phyloP scores from a whole-genome alignment of 2,329 filamentous ascomycete genomes.

The Raffaelea ambrosiae region DNA sequence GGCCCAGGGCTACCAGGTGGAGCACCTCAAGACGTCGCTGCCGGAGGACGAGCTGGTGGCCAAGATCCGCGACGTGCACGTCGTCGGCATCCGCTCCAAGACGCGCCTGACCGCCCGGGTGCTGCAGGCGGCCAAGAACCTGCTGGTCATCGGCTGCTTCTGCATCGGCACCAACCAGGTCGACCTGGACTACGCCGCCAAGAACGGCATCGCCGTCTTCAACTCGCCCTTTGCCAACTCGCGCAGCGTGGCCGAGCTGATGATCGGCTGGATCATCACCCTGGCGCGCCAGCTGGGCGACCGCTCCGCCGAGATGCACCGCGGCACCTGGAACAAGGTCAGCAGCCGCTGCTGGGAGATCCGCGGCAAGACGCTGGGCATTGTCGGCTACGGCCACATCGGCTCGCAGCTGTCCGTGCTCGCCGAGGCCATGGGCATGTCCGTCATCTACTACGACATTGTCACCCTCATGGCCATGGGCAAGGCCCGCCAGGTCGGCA shows the following conservation, averaged over 20 bases:
- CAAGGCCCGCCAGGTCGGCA: slow-evolving; percentile 73
- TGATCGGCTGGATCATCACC: slow-evolving; percentile 87
- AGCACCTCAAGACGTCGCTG: slow-evolving; percentile 79
- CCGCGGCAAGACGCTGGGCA: slow-evolving; percentile 91
- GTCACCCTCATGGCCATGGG: slow-evolving; percentile 91
- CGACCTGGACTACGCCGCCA: slow-evolving; percentile 73
- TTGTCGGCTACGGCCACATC: slow-evolving; percentile 96
- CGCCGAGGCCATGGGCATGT: slow-evolving; percentile 96
- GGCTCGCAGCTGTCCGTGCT: slow-evolving; percentile 92
- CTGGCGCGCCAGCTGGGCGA: slow-evolving; percentile 90
- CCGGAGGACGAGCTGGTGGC: slow-evolving; percentile 91
- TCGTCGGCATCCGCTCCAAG: slow-evolving; percentile 97
- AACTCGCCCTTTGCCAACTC: slow-evolving; percentile 99
- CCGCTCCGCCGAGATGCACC: slow-evolving; percentile 88
- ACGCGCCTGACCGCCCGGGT: slow-evolving; percentile 86
- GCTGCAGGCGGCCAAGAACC: slow-evolving; percentile 80
- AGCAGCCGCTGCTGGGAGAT: slow-evolving; percentile 97
- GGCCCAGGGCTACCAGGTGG: slow-evolving; percentile 90
- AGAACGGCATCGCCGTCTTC: slow-evolving; percentile 90
- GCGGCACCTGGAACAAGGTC: slow-evolving; percentile 96
- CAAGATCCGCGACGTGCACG: slow-evolving; percentile 93
- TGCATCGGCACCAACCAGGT: slow-evolving; percentile 98
- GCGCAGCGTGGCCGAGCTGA: slow-evolving; percentile 88
- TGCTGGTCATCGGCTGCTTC: slow-evolving; percentile 95
- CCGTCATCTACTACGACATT: slow-evolving; percentile 94